phyloP scores from a whole-genome alignment of 371 early-diverging fungal genomes.

The Zychaea mexicana region DNA sequence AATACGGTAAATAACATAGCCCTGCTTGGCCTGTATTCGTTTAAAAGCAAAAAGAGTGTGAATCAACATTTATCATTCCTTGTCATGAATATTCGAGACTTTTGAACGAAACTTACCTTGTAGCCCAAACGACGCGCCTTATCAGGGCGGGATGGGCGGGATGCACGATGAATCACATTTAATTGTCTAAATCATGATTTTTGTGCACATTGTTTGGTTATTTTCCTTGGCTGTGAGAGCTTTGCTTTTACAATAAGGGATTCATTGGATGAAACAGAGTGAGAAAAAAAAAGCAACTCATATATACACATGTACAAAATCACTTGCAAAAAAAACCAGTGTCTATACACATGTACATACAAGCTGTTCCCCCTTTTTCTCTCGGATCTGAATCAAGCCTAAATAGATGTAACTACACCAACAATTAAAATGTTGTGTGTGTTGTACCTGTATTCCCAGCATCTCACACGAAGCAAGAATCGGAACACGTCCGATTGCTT shows the following conservation, averaged over 20 bases:
- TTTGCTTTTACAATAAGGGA: constrained; percentile 3
- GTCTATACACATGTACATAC: too few relatives aligned
- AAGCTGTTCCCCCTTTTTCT: too few relatives aligned
- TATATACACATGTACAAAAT: too few relatives aligned
- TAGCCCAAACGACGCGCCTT: constrained; percentile 99
- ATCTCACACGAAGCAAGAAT: constrained; percentile 96
- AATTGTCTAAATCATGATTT: constrained; percentile 64
- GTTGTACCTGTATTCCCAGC: constrained; percentile 94
- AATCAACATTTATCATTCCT: background rate
- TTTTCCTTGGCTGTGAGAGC: constrained; percentile 8
- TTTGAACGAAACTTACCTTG: constrained; percentile 55
- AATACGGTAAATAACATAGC: constrained; percentile 96
- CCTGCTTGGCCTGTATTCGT: constrained; percentile 84
- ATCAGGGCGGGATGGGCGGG: constrained; percentile 98
- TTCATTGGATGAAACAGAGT: constrained; percentile 9
- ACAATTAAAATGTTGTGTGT: background rate
- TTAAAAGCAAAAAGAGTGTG: too few relatives aligned
- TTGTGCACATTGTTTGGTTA: background rate
- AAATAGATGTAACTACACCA: constrained; percentile 3
- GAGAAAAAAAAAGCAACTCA: background rate
- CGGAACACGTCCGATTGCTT: constrained; percentile 99
- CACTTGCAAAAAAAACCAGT: too few relatives aligned
- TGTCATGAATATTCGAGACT: background rate
- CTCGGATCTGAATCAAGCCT: constrained; percentile 14
- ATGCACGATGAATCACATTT: constrained; percentile 96